Conservation (phyloP, 108 stramenopile species). For the Cylindrotheca closterium region DNA sequence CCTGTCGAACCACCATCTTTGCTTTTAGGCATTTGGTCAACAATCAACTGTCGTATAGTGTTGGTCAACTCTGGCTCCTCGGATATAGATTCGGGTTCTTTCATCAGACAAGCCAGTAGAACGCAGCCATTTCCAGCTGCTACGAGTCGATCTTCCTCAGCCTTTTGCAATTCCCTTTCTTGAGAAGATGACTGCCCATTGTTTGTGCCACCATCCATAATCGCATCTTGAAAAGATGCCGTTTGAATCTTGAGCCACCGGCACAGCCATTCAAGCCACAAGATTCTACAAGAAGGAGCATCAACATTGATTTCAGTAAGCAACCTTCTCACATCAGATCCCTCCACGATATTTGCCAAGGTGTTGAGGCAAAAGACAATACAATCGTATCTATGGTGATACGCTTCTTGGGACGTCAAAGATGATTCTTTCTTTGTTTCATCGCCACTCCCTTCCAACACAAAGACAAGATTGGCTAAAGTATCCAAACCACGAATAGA, state of each 20-base stretch:
- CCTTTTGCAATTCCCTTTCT: constrained; percentile 29
- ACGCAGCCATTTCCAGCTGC: constrained; percentile 84
- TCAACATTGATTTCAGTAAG: constrained; percentile 17
- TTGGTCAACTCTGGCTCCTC: constrained; percentile 24
- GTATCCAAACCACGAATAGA: constrained; percentile 16
- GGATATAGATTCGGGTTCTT: constrained; percentile 16
- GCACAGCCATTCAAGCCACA: constrained; percentile 62
- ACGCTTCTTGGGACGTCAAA: constrained; percentile 14
- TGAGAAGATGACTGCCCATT: not conserved
- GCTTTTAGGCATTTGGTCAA: constrained; percentile 52
- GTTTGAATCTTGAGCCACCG: constrained; percentile 66
- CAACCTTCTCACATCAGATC: constrained; percentile 23
- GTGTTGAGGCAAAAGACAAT: constrained; percentile 75
- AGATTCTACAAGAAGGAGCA: constrained; percentile 3
- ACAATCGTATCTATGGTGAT: constrained; percentile 54
- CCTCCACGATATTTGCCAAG: constrained; percentile 73
- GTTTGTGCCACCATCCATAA: constrained; percentile 51
- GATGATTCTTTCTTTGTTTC: not conserved
- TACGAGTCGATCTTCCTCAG: constrained; percentile 72
- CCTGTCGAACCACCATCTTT: constrained; percentile 39
- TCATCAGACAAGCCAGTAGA: constrained; percentile 72
- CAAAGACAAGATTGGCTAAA: constrained; percentile 21
- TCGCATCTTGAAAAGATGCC: constrained; percentile 48
- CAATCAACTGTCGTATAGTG: constrained; percentile 41
- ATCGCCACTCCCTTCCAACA: constrained; percentile 3